These are phyloP conservation scores for Acer negundo DNA, from an alignment of 345 rosid species.

Conservation along the genomic window DNA sequence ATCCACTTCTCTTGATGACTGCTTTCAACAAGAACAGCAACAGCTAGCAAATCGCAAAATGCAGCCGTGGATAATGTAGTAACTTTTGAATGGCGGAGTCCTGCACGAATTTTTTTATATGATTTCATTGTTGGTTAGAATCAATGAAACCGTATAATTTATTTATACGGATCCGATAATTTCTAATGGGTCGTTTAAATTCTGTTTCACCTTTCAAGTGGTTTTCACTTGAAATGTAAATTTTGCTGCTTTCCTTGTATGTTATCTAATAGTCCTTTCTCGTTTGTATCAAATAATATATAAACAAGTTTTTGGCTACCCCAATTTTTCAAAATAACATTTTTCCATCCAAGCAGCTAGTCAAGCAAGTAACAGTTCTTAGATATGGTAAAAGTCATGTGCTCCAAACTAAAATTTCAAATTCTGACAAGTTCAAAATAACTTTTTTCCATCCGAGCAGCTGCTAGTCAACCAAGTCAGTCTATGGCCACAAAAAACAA, in stretches of 20 bases:
- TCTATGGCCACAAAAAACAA: neutral
- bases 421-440: neutral
- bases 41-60: neutral
- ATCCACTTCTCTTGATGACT: conserved; percentile 45
- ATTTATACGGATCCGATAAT: too few species aligned
- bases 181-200: too few species aligned
- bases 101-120: too few species aligned
- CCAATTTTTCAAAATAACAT: too few species aligned
- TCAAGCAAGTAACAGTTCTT: too few species aligned
- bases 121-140: too few species aligned
- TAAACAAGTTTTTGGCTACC: neutral
- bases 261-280: neutral
- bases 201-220: neutral
- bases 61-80: neutral
- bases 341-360: too few species aligned
- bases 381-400: too few species aligned
- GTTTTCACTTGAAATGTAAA: conserved; percentile 15
- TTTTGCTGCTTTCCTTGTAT: neutral
- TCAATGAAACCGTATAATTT: too few species aligned
- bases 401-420: neutral
- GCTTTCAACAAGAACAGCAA: conserved; percentile 37
- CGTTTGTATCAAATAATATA: neutral
- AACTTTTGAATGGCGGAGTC: too few species aligned
- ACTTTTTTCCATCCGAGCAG: neutral
- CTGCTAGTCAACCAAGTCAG: neutral